phyloP scores from a whole-genome alignment of 2,329 filamentous ascomycete genomes.

The Berkeleyomyces rouxiae region DNA sequence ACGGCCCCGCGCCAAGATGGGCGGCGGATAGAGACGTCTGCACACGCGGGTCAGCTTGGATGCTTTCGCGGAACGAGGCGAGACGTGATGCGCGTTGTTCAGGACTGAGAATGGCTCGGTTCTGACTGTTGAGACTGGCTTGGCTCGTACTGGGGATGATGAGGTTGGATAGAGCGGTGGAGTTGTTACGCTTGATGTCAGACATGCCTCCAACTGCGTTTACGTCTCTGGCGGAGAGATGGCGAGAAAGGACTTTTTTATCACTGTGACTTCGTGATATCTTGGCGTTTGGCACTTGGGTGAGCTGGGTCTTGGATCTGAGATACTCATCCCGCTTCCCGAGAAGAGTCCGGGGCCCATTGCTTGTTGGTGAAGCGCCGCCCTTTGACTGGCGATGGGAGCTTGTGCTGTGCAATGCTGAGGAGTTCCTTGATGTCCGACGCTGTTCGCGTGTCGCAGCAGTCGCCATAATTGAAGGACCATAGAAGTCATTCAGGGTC shows the following conservation, averaged over 20 bases:
- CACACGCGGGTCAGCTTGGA: slow-evolving; percentile 34
- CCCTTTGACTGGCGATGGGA: neutral
- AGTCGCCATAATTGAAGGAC: neutral
- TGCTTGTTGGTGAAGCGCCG: neutral
- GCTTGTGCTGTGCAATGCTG: neutral
- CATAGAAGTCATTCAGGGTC: slow-evolving; percentile 14
- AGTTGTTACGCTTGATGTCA: slow-evolving; percentile 55
- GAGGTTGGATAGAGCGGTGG: slow-evolving; percentile 25
- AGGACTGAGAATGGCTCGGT: slow-evolving; percentile 26
- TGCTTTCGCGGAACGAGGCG: slow-evolving; percentile 48
- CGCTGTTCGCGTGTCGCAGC: neutral
- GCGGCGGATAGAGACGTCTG: neutral
- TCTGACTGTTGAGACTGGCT: slow-evolving; percentile 36
- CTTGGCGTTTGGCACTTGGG: slow-evolving; percentile 18
- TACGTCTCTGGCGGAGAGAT: neutral
- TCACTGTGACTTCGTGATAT: neutral
- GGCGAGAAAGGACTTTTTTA: neutral
- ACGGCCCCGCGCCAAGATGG: too few relatives aligned
- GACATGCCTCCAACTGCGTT: slow-evolving; percentile 26
- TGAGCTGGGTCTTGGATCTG: slow-evolving; percentile 29
- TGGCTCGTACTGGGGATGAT: slow-evolving; percentile 26
- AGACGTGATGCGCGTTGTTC: slow-evolving; percentile 41
- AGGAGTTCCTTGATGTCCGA: neutral
- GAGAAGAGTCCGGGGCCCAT: slow-evolving; percentile 34
- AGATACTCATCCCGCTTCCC: slow-evolving; percentile 38